These are phyloP conservation scores for Teratosphaeria epicoccoides DNA, from an alignment of 2,329 filamentous ascomycete species.

Conservation along the genomic window DNA sequence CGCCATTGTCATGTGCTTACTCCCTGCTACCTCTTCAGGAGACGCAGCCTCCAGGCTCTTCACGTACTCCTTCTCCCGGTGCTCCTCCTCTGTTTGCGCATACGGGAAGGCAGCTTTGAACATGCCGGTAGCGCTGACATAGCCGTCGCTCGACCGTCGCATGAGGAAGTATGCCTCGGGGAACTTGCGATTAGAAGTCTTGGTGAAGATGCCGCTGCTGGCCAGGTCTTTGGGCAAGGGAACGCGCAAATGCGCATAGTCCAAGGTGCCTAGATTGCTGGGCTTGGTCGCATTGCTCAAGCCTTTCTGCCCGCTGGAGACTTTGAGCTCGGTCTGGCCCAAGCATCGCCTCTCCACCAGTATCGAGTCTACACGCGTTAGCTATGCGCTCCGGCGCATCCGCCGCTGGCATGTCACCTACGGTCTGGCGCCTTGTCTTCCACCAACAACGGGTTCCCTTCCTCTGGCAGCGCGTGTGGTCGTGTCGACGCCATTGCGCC, in stretches of 20 bases:
- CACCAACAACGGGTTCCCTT: constrained; percentile 55
- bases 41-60: constrained; percentile 74
- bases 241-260: constrained; percentile 90
- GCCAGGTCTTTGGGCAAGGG: constrained; percentile 83
- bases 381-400: neutral
- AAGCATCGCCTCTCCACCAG: constrained; percentile 77
- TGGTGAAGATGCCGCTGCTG: constrained; percentile 82
- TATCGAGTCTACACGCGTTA: constrained; percentile 31
- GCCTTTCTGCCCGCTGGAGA: constrained; percentile 66
- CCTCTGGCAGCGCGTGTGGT: constrained; percentile 40
- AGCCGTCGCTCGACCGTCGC: constrained; percentile 75
- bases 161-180: constrained; percentile 96
- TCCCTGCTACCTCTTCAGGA: constrained; percentile 85
- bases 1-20: neutral
- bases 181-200: constrained; percentile 46
- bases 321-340: constrained; percentile 80
- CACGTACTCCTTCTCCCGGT: constrained; percentile 69
- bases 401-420: constrained; percentile 34
- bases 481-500: constrained; percentile 13
- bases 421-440: constrained; percentile 52
- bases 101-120: constrained; percentile 83
- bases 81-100: constrained; percentile 55
- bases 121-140: constrained; percentile 79
- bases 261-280: constrained; percentile 70
- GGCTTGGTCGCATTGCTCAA: constrained; percentile 61